Conservation (phyloP, 805 yeast species). For the Kurtzmaniella cleridarum region DNA sequence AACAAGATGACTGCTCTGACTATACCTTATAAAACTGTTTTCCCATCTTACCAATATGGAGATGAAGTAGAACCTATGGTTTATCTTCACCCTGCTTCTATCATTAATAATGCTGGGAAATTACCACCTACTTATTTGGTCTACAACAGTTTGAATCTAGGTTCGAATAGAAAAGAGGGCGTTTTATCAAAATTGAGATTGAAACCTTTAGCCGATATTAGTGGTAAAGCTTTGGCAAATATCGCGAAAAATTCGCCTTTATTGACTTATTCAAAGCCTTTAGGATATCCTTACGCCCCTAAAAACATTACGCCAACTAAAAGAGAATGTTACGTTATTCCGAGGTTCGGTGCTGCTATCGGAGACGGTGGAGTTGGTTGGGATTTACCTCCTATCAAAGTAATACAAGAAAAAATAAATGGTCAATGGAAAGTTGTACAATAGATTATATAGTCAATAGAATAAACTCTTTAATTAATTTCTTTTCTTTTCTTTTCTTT, state of each 20-base stretch:
- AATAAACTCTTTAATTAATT: no score
- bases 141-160: constrained; percentile 59
- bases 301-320: constrained; percentile 58
- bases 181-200: constrained; percentile 49
- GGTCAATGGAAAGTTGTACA: constrained; percentile 61
- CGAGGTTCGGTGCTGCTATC: constrained; percentile 78
- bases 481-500: no score
- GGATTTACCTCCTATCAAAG: constrained; percentile 79
- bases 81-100: constrained; percentile 76
- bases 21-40: constrained; percentile 61
- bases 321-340: constrained; percentile 85
- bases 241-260: constrained; percentile 69
- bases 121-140: constrained; percentile 77
- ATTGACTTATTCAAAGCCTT: constrained; percentile 81
- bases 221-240: constrained; percentile 70
- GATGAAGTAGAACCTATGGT: constrained; percentile 49
- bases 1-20: constrained; percentile 53
- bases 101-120: constrained; percentile 55
- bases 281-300: constrained; percentile 87
- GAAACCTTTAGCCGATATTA: constrained; percentile 70
- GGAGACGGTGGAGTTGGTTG: constrained; percentile 87
- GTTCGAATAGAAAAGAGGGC: constrained; percentile 41
- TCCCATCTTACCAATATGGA: constrained; percentile 36
- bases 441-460: background rate
- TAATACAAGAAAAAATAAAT: constrained; percentile 57